Conservation (phyloP, 2,329 filamentous ascomycete species). For the Knufia fluminis region DNA sequence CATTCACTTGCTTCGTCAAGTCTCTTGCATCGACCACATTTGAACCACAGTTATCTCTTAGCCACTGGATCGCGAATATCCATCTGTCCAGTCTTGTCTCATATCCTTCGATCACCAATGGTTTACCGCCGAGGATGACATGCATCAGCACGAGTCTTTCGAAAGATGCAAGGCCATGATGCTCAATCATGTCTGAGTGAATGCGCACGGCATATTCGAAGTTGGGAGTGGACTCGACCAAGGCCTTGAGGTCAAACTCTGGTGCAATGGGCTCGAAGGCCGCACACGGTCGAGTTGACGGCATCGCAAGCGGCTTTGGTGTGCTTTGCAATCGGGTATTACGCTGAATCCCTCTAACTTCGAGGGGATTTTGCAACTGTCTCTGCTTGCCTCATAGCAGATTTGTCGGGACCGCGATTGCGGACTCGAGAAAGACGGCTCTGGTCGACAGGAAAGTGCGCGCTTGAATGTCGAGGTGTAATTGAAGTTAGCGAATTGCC, state of each 20-base stretch:
- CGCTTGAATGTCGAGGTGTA: too few species aligned
- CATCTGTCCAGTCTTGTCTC: constrained; percentile 62
- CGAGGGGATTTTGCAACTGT: background rate
- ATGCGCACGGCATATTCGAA: constrained; percentile 82
- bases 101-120: constrained; percentile 85
- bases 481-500: too few species aligned
- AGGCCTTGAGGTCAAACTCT: constrained; percentile 63
- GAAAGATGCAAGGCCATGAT: constrained; percentile 67
- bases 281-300: constrained; percentile 67
- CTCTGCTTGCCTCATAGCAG: background rate
- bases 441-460: too few species aligned
- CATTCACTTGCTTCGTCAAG: constrained; percentile 59
- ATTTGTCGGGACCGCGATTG: too few species aligned
- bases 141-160: constrained; percentile 77
- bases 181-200: constrained; percentile 65
- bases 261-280: constrained; percentile 88
- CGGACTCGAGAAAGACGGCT: too few species aligned
- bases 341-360: too few species aligned
- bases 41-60: constrained; percentile 66
- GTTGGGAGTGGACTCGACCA: constrained; percentile 72
- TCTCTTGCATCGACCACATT: constrained; percentile 84
- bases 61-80: constrained; percentile 73
- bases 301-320: constrained; percentile 48
- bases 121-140: constrained; percentile 76
- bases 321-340: background rate